Base-by-base conservation (phyloP, 202 grass and related monocot species). In the Bolboschoenoplectus hybrid region DNA sequence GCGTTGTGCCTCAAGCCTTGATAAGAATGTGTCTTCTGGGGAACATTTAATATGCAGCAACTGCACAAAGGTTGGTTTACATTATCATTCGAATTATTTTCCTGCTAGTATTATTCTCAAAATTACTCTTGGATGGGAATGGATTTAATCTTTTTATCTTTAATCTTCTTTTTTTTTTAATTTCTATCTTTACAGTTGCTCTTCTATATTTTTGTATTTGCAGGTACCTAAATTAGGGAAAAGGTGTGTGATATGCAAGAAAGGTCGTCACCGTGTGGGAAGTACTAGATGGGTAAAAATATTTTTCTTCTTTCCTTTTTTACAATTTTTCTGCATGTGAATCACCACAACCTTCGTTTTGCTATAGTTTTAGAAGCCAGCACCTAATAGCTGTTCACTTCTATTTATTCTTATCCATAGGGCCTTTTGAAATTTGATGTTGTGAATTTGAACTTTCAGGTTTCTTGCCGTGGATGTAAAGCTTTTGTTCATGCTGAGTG, bases 191-290 rank as follows among this genome's bases (percentile, higher is more conserved):
- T 60, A 36, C 32, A 20, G 14, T 60, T 60, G 36, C 14, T 43
- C 35, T 80, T 51, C 5, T 78, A 78, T 80, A 39, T 57, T 35
- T 20, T 60, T 79, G 35, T 86, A 89, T 74, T 86, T 92, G 72
- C 84, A 98, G 96, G 88, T 88, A 74, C 84, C 78, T 67, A 90
- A 57, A 63, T 88, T 82, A 66, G 95, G 95, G 88, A 73, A 86
- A 50, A 89, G 88, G 71, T 98, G 96, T 91, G 87, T 88, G 80
- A 92, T 98, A 90, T 98, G 96, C 91, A 92, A 93, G 83, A 98
- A 95, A 91, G 90, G 67, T 86, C 87, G 74, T 82, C 87, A 87
- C 85, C 87, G 88, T 85, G 91, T 82, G 88, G 68, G 61, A 84
- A 89, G 77, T 7, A 60, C 83, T 85, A 92, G 87, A 98, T 95